Percentiles rank a stretch among this genome's conserved stretches.
These are phyloP conservation scores for Dendrobium nobile DNA, from an alignment of 106 monocot genomes.

Conservation along the genomic window DNA sequence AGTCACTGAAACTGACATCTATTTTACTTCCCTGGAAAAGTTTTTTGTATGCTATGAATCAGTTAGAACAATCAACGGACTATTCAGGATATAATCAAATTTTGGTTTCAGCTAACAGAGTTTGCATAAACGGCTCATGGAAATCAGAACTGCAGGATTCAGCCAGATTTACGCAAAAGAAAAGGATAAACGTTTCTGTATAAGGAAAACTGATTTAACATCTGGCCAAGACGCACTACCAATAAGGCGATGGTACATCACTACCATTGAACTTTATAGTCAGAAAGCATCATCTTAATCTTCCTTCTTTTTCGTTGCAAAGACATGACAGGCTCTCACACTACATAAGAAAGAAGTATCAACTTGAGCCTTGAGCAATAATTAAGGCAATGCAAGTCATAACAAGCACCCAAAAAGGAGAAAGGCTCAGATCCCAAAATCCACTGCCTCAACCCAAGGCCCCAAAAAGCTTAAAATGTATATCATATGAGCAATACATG, in stretches of 20 bases:
- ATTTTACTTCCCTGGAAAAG: not conserved
- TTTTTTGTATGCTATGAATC: not conserved
- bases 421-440: not conserved
- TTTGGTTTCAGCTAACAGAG: not conserved
- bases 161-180: not conserved
- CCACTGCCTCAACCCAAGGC: not conserved
- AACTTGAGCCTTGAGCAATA: not conserved
- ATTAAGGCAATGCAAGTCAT: not conserved
- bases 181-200: not conserved
- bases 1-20: constrained; percentile 1
- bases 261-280: not conserved
- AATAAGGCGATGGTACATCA: not conserved
- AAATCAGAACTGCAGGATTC: not conserved
- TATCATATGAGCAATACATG: not conserved
- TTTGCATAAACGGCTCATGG: not conserved
- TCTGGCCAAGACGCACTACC: not conserved
- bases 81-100: not conserved
- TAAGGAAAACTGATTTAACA: not conserved
- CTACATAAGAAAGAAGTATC: not conserved
- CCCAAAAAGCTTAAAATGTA: not conserved
- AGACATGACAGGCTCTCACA: not conserved
- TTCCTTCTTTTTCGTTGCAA: not conserved
- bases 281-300: not conserved
- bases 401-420: not conserved
- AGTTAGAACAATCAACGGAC: not conserved